Percentiles rank a stretch among this genome's conserved stretches.
phyloP scores from a whole-genome alignment of 164 flowering plant genomes.

The Taxillus chinensis region DNA sequence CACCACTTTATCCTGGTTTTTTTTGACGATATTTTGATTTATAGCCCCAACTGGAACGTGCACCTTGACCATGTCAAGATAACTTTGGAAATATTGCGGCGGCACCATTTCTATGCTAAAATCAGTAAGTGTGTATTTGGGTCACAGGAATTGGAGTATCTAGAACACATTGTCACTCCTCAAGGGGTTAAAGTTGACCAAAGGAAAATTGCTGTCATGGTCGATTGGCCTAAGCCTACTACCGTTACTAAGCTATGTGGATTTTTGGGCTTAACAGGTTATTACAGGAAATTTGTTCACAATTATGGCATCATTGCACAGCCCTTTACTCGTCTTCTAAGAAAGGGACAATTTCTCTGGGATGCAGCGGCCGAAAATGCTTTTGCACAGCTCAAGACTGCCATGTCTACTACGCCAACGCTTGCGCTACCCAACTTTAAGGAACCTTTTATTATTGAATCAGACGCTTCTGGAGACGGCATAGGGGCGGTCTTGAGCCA shows the following conservation, averaged over 20 bases:
- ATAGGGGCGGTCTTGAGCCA: no score
- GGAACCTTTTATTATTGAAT: no score
- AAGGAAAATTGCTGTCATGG: no score
- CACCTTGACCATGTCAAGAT: not conserved
- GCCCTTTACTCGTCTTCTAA: not conserved
- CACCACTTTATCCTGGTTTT: not conserved
- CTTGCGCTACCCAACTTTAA: not conserved
- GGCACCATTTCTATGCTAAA: not conserved
- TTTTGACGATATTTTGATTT: constrained; percentile 5
- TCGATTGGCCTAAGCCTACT: no score
- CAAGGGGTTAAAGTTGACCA: no score
- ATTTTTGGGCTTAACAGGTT: no score
- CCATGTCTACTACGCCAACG: not conserved
- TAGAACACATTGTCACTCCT: no score
- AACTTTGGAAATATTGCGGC: not conserved
- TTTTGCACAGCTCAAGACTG: not conserved
- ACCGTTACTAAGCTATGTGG: no score
- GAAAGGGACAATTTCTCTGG: not conserved
- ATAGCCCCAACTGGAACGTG: no score
- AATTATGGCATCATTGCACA: no score
- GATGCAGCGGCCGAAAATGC: not conserved
- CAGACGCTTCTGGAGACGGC: no score
- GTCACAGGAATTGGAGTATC: not conserved
- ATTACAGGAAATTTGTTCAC: no score
- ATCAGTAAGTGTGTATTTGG: not conserved